phyloP scores from a whole-genome alignment of 164 flowering plant species.

The Tetracentron sinense region DNA sequence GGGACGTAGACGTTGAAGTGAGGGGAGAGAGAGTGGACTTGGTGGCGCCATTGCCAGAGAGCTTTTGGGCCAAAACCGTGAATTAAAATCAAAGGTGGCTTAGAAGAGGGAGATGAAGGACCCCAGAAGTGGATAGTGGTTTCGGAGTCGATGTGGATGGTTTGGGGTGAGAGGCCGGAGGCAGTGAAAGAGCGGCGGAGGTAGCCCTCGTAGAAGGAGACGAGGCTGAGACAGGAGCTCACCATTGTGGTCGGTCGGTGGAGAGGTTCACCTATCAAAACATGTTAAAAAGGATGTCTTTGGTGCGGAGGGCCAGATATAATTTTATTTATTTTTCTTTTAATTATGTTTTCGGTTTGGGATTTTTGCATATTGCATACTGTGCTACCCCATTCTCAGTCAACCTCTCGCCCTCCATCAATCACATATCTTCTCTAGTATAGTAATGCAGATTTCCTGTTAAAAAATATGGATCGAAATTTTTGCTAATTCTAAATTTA shows the following conservation, averaged over 20 bases:
- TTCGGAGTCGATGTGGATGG: constrained; percentile 32
- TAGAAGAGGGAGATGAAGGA: constrained; percentile 22
- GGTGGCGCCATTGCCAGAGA: constrained; percentile 57
- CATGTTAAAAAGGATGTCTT: too few species aligned
- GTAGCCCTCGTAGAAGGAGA: constrained; percentile 32
- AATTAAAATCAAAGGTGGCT: constrained; percentile 39
- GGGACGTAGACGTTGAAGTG: constrained; percentile 67
- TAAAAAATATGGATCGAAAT: too few species aligned
- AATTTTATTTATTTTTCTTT: too few species aligned
- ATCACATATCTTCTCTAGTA: too few species aligned
- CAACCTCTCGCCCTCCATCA: too few species aligned
- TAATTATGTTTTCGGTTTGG: too few species aligned
- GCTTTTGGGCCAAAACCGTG: constrained; percentile 67
- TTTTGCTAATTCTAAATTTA: too few species aligned
- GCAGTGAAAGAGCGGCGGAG: constrained; percentile 44
- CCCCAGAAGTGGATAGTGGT: constrained; percentile 59
- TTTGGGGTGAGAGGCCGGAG: constrained; percentile 42
- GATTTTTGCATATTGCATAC: too few species aligned
- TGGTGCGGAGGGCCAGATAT: too few species aligned
- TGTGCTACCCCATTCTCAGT: too few species aligned
- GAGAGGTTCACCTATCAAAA: too few species aligned
- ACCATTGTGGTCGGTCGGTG: constrained; percentile 13
- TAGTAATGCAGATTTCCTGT: too few species aligned
- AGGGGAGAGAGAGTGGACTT: constrained; percentile 33
- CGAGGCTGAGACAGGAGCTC: constrained; percentile 49